Conservation (phyloP, 176 grass and related monocot genomes). For the Zizania latifolia region DNA sequence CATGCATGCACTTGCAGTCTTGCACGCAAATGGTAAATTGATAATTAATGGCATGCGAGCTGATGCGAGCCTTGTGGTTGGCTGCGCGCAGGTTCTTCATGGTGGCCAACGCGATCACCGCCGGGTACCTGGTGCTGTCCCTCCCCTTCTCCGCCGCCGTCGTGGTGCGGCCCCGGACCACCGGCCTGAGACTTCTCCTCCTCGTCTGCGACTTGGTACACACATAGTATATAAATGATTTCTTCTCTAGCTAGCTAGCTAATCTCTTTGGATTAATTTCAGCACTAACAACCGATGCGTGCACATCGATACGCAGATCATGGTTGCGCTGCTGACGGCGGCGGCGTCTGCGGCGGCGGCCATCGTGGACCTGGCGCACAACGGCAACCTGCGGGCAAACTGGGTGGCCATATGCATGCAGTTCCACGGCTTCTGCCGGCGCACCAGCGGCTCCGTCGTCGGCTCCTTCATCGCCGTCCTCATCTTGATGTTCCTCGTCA, state of each 20-base stretch:
- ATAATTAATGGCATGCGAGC: neutral
- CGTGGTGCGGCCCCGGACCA: constrained; percentile 51
- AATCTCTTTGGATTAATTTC: neutral
- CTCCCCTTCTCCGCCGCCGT: constrained; percentile 68
- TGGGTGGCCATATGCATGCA: constrained; percentile 97
- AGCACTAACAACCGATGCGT: neutral
- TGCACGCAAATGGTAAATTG: neutral
- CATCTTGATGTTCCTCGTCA: constrained; percentile 61
- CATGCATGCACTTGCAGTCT: neutral
- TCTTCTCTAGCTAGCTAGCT: no score
- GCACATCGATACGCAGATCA: constrained; percentile 38
- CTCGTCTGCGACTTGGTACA: constrained; percentile 60
- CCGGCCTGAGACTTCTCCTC: constrained; percentile 63
- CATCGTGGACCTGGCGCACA: constrained; percentile 84
- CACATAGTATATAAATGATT: neutral
- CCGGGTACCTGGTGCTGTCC: constrained; percentile 76
- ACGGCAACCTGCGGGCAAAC: constrained; percentile 66
- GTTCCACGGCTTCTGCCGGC: constrained; percentile 76
- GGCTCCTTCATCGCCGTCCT: constrained; percentile 75
- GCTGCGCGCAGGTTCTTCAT: constrained; percentile 64
- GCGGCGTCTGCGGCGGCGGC: constrained; percentile 51
- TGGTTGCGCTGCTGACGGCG: constrained; percentile 49
- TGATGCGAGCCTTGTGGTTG: neutral
- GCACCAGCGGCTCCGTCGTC: constrained; percentile 78
- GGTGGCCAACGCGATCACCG: constrained; percentile 63